Conservation (phyloP, 257 asterid species). For the Solanum appendiculatum region DNA sequence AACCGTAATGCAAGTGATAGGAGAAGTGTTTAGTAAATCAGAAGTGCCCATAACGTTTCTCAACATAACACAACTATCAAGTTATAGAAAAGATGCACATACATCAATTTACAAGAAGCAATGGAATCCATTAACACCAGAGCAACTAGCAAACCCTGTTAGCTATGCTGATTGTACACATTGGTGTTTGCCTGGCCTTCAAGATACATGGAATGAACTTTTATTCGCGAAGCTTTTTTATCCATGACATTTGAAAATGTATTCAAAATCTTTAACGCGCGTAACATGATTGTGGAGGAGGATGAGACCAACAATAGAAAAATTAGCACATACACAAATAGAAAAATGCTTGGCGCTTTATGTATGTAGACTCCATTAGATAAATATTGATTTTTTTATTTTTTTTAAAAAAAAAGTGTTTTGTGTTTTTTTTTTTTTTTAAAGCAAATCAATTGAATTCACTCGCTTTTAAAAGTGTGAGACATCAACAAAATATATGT, state of each 20-base stretch:
- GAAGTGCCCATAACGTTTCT: constrained; percentile 36
- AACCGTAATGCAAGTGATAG: constrained; percentile 34
- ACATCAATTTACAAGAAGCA: constrained; percentile 59
- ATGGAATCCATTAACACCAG: constrained; percentile 36
- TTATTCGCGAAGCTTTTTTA: constrained; percentile 41
- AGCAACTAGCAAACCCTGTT: constrained; percentile 39
- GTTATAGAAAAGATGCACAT: constrained; percentile 61
- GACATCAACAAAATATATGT: neutral
- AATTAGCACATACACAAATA: neutral
- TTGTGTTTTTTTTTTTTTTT: no score
- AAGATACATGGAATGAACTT: constrained; percentile 65
- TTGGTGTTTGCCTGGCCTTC: constrained; percentile 71
- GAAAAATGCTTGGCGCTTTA: neutral
- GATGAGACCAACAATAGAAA: neutral
- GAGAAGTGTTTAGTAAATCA: constrained; percentile 21
- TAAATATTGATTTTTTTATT: no score
- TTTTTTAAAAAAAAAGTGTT: neutral
- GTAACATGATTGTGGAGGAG: neutral
- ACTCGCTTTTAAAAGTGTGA: neutral
- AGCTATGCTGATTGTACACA: constrained; percentile 61
- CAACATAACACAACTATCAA: constrained; percentile 57
- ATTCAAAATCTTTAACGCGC: neutral
- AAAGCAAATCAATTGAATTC: neutral
- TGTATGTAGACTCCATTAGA: neutral
- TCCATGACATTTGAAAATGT: constrained; percentile 16